Conservation (phyloP, 768 basidiomycete species). For the Sarcodon aspratus region DNA sequence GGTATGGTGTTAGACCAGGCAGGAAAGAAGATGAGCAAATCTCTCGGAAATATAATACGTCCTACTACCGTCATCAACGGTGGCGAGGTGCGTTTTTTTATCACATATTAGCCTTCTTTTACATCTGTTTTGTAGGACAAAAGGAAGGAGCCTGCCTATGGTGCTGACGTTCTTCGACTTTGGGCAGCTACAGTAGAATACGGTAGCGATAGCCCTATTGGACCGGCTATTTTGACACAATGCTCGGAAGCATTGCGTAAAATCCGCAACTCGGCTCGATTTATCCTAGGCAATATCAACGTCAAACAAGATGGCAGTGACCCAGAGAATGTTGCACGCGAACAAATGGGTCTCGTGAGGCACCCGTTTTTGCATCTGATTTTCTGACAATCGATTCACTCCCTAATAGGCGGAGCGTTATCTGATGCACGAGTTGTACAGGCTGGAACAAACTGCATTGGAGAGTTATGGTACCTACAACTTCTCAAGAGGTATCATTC, state of each 20-base stretch:
- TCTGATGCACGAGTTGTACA: conserved; percentile 75
- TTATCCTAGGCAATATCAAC: conserved; percentile 73
- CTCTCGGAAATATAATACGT: conserved; percentile 81
- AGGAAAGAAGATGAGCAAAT: conserved; percentile 98
- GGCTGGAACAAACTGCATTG: conserved; percentile 54
- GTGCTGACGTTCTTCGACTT: conserved; percentile 75
- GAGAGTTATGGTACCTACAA: conserved; percentile 64
- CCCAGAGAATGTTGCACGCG: conserved; percentile 26
- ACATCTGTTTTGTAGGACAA: conserved; percentile 31
- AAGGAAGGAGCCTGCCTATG: conserved; percentile 69
- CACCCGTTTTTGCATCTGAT: conserved; percentile 1
- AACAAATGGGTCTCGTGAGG: conserved; percentile 57
- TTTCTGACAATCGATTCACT: neutral
- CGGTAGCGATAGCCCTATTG: conserved; percentile 79
- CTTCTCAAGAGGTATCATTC: conserved; percentile 65
- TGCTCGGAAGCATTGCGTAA: conserved; percentile 69
- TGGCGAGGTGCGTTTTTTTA: conserved; percentile 40
- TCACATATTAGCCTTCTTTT: neutral
- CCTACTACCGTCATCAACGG: conserved; percentile 76
- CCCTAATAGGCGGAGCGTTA: conserved; percentile 63
- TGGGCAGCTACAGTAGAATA: conserved; percentile 93
- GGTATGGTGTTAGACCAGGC: conserved; percentile 91
- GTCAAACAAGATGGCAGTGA: conserved; percentile 16
- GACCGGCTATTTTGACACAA: conserved; percentile 65
- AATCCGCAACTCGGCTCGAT: conserved; percentile 78